phyloP scores from a whole-genome alignment of 2,329 filamentous ascomycete species.

The Bipolaris gigantea region DNA sequence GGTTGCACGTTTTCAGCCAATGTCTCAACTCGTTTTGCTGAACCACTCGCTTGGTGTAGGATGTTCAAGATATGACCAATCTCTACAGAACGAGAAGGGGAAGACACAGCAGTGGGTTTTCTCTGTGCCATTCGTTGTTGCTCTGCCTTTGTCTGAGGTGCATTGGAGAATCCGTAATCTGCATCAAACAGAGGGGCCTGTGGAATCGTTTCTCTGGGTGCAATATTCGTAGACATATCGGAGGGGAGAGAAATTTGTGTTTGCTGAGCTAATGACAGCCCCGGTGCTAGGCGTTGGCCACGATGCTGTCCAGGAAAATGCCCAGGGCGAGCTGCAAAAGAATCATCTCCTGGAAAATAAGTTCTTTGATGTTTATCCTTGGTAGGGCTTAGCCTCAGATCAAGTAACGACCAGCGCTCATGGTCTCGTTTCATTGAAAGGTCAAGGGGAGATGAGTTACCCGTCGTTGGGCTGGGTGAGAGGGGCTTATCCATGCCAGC shows the following conservation, averaged over 20 bases:
- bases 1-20: not conserved
- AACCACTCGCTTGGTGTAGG: conserved; percentile 7
- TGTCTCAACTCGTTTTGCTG: not conserved
- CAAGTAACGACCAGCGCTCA: conserved; percentile 22
- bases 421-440: conserved; percentile 27
- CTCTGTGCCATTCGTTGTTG: conserved; percentile 33
- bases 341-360: not conserved
- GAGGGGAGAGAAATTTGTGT: not conserved
- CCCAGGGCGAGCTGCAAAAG: not conserved
- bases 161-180: conserved; percentile 7
- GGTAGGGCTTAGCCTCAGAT: conserved; percentile 2
- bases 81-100: conserved; percentile 19
- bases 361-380: not conserved
- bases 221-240: not conserved
- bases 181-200: not conserved
- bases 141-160: conserved; percentile 36
- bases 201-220: not conserved
- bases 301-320: conserved; percentile 4
- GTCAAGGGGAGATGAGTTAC: conserved; percentile 25
- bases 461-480: conserved; percentile 18
- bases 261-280: not conserved
- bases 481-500: conserved; percentile 35
- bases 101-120: conserved; percentile 24
- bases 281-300: not conserved
- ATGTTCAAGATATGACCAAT: conserved; percentile 30